Percentiles rank a stretch among this genome's conserved stretches.
phyloP scores from a whole-genome alignment of 805 yeast species.

The Komagataella pastoris region DNA sequence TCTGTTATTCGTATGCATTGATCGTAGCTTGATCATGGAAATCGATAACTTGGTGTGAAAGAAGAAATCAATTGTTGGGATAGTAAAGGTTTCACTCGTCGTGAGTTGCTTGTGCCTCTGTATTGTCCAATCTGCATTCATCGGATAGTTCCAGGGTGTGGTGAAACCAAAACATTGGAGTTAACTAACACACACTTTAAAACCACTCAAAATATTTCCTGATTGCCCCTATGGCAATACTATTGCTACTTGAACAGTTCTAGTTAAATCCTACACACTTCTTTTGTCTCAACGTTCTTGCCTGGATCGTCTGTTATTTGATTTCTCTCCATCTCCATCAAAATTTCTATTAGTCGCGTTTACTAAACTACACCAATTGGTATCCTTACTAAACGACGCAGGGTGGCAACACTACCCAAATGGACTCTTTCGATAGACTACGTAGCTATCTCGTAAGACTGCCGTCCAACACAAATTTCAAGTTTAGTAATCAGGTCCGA shows the following conservation, averaged over 20 bases:
- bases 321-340: neutral
- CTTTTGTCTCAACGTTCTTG: too few species aligned
- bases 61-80: neutral
- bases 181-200: neutral
- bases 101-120: neutral
- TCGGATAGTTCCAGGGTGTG: neutral
- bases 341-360: neutral
- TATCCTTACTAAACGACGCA: neutral
- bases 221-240: too few species aligned
- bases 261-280: too few species aligned
- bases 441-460: slow-evolving; percentile 22
- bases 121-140: neutral
- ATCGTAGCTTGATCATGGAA: neutral
- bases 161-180: neutral
- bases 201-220: too few species aligned
- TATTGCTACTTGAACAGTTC: too few species aligned
- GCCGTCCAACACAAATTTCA: slow-evolving; percentile 21
- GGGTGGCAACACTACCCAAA: neutral
- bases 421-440: slow-evolving; percentile 7
- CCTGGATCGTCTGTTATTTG: too few species aligned
- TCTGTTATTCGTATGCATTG: neutral
- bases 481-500: slow-evolving; percentile 15
- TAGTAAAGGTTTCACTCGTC: neutral
- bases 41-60: neutral
- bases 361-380: neutral